phyloP scores from a whole-genome alignment of 805 yeast genomes.

The Schizosaccharomyces osmophilus region DNA sequence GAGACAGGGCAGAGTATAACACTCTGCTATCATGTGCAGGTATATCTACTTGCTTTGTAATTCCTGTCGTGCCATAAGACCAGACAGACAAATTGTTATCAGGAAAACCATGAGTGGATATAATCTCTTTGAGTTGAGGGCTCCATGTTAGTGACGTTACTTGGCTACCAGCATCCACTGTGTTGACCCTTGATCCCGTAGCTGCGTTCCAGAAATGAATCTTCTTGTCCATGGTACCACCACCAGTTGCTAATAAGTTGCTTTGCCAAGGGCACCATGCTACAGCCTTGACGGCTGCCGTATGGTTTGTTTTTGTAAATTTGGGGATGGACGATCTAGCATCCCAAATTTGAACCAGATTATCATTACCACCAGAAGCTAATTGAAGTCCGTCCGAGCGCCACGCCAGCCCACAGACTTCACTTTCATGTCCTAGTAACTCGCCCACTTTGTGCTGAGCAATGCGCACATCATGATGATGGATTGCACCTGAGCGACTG shows the following conservation, averaged over 20 bases:
- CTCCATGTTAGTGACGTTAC: conserved; percentile 91
- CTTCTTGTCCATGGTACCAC: conserved; percentile 73
- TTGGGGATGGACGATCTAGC: conserved; percentile 36
- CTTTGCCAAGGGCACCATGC: conserved; percentile 82
- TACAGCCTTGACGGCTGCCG: conserved; percentile 85
- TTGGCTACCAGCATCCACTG: conserved; percentile 80
- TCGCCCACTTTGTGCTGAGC: conserved; percentile 46
- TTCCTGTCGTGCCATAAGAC: conserved; percentile 42
- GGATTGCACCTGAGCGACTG: conserved; percentile 58
- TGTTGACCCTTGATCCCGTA: conserved; percentile 64
- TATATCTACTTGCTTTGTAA: conserved; percentile 72
- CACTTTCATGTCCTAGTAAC: conserved; percentile 51
- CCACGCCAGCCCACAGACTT: conserved; percentile 80
- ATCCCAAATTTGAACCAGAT: conserved; percentile 84
- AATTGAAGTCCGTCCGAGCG: conserved; percentile 61
- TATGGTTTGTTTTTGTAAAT: conserved; percentile 54
- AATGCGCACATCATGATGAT: conserved; percentile 72
- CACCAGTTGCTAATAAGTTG: conserved; percentile 80
- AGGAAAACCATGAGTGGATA: conserved; percentile 86
- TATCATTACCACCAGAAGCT: conserved; percentile 88
- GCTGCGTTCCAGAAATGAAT: conserved; percentile 90
- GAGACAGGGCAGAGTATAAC: conserved; percentile 58
- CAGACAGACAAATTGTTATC: conserved; percentile 60
- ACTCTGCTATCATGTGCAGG: conserved; percentile 82
- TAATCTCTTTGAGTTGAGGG: conserved; percentile 34